These are phyloP conservation scores for Rubia occidens DNA, from an alignment of 305 asterid species.

Conservation along the genomic window DNA sequence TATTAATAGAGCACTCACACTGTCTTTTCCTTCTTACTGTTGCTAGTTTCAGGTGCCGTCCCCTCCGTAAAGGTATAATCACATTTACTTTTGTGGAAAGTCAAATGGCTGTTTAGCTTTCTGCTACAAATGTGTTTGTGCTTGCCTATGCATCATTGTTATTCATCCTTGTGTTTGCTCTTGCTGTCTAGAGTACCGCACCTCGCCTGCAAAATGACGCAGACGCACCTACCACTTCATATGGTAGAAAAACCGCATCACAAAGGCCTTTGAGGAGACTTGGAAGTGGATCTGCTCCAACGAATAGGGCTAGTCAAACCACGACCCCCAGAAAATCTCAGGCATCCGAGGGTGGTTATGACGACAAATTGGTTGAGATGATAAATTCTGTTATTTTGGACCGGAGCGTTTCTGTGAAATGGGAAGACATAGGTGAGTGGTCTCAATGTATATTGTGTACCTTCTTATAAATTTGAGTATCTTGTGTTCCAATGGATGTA, in stretches of 20 bases:
- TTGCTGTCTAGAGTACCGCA: conserved; percentile 40
- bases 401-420: conserved; percentile 87
- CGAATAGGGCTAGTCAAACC: conserved; percentile 33
- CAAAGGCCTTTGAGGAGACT: conserved; percentile 35
- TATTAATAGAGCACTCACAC: not conserved
- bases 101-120: conserved; percentile 10
- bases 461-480: not conserved
- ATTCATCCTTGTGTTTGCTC: conserved; percentile 19
- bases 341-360: conserved; percentile 51
- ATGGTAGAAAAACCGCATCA: conserved; percentile 40
- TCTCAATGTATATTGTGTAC: conserved; percentile 16
- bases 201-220: conserved; percentile 37
- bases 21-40: conserved; percentile 9
- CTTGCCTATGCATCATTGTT: not conserved
- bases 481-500: conserved; percentile 9
- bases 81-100: conserved; percentile 46
- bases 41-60: conserved; percentile 44
- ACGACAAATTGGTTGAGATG: conserved; percentile 76
- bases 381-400: conserved; percentile 86
- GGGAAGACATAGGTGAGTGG: conserved; percentile 94
- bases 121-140: not conserved
- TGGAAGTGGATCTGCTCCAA: conserved; percentile 30
- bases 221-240: conserved; percentile 35
- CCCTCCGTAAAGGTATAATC: conserved; percentile 76
- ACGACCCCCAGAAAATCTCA: conserved; percentile 33